Evolutionary conservation across 1,284 basidiomycete genomes (phyloP).

Genomic region (Kalmanozyma brasiliensis): DNA sequence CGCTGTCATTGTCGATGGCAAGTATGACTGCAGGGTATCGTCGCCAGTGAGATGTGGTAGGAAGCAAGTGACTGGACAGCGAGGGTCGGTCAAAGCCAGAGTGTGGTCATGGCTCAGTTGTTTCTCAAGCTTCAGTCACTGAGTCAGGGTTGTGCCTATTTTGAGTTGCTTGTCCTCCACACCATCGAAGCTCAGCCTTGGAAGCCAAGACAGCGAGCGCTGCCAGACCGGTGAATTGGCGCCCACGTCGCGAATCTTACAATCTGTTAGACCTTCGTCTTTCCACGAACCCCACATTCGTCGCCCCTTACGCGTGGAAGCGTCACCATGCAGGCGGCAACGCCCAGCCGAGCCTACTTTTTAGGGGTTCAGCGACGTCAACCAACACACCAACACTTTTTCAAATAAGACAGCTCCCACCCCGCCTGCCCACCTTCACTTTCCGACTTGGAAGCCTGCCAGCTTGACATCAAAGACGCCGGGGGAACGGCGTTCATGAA

Average conservation of each 20-base stretch:
- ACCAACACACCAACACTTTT: constrained; percentile 19
- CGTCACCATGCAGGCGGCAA: constrained; percentile 11
- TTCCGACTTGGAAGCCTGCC: too few species aligned
- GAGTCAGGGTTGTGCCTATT: constrained; percentile 1
- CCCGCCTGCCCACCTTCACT: not conserved
- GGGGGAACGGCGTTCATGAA: not conserved
- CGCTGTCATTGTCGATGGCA: too few species aligned
- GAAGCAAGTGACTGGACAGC: too few species aligned
- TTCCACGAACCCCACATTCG: not conserved
- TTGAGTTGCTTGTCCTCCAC: too few species aligned
- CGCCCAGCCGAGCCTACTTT: not conserved
- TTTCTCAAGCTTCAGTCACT: not conserved
- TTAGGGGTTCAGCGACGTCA: constrained; percentile 3
- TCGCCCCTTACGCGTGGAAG: not conserved
- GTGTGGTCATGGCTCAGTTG: too few species aligned
- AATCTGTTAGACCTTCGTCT: not conserved
- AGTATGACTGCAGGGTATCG: too few species aligned
- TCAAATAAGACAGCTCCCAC: not conserved
- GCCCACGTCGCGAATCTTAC: not conserved
- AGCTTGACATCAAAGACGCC: too few species aligned
- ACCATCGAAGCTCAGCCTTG: constrained; percentile 3
- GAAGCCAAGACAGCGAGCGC: not conserved
- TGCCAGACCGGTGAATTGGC: not conserved
- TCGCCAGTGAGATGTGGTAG: too few species aligned
- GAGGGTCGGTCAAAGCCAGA: too few species aligned